Evolutionary conservation across 352 stramenopile species (phyloP), one percentile per base, ranked within the genome.

Genomic region (Phytophthora lateralis): DNA sequence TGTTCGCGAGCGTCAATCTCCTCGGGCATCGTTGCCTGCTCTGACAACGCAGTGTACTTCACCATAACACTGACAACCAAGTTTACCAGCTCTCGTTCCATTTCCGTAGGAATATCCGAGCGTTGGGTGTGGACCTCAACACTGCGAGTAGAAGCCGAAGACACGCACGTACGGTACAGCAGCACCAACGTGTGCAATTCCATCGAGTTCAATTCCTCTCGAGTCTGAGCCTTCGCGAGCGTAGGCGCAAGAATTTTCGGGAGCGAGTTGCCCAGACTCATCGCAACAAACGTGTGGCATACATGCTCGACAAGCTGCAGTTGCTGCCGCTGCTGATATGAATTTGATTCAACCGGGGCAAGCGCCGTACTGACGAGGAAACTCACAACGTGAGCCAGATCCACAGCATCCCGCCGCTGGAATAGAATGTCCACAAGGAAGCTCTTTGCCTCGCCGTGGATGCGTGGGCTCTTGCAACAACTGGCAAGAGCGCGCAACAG

Each of bases 341-440:
- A 24, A 10, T 53, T 64, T n/a, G 55, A 44, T 7, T 56, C 45
- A 21, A 71, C 63, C 35, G 73, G 39, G 32, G 78, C 72, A n/a
- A 95, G 73, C 15, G 88, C 71, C 5, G 74, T 78, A 37, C 82
- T 93, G 55, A 95, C 86, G 26, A 93, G 73, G 63, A 95, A 95
- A 52, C 83, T 93, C 21, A 91, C 76, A 14, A 95, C 73, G 55
- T 90, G 82, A 5, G 80, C 83, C 2, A 92, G 71, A 55, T 95
- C 82, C 38, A 95, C 55, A 50, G 53, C 63, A 20, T 88, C 69
- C 24, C 75, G 68, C 5, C 83, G 78, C 55, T 90, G 80, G 59
- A 88, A 79, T 2, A 95, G 37, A 66, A 95, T 90, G 43, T 95
- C 86, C 39, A 95, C 78, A 17, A 93, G 60, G 44, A 92, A 95